Base-by-base conservation (phyloP, 2,329 filamentous ascomycete species). In the Juglanconis sp. region DNA sequence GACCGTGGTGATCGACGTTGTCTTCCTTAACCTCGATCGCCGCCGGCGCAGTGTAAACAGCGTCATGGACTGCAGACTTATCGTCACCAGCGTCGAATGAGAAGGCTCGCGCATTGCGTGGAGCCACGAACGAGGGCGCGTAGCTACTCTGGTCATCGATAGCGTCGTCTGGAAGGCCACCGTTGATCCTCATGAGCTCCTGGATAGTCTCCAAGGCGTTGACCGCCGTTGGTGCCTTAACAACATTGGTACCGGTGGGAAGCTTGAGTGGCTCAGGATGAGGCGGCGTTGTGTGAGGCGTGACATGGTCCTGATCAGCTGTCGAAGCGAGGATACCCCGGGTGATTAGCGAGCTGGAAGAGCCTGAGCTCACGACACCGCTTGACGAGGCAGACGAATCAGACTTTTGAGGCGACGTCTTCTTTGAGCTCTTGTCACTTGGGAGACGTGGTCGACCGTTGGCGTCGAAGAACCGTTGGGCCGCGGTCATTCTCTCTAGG, bases 261-360 rank as follows among this genome's bases (percentile, higher is more conserved):
- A n/a, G 44, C 2, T 48, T 53, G 4, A 11, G 44, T 9, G 44
- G 46, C 7, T 32, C 42, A 24, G 49, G 50, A 54, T 13, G 13
- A 63, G 61, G 54, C 13, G 61, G 61, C 31, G 57, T 60, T 30
- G 61, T 63, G 32, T 57, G 57, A 3, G 61, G 61, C 11, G 61
- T 63, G 17, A 57, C 46, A 49, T 57, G 55, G 5, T n/a, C 36
- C 30, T 57, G 61, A 40, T 48, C 48, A 13, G 49, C 11, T 49
- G 36, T 49, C 46, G 53, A 44, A 30, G 61, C 53, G 46, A 63
- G 57, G 5, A 59, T 5, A 3, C 57, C 61, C 35, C 60, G 61
- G 8, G 57, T 35, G 50, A 63, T 51, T n/a, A 63, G 46, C 30
- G 61, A 57, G 35, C 46, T 38, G 5, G 55, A 60, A 15, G 57